Evolutionary conservation across 2,329 filamentous ascomycete genomes (phyloP).

Genomic region (Fonsecaea monophora): DNA sequence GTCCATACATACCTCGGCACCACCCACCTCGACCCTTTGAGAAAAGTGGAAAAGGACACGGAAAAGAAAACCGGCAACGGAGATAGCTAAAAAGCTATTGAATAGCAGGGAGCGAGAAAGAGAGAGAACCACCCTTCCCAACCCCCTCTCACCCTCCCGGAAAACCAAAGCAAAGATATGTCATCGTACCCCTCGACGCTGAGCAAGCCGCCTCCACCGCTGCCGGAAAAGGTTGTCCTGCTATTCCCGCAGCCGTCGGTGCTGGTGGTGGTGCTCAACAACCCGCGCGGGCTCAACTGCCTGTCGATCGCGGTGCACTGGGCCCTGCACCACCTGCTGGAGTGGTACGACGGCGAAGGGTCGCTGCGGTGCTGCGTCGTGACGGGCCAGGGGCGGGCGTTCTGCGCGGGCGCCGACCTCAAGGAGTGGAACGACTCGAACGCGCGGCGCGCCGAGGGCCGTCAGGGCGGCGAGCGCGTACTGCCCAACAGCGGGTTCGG

Average conservation of each 20-base stretch:
- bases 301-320: slow-evolving; percentile 49
- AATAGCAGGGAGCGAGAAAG: too few relatives aligned
- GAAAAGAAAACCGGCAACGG: too few relatives aligned
- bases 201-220: slow-evolving; percentile 43
- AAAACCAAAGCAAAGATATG: not conserved
- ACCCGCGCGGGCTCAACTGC: slow-evolving; percentile 53
- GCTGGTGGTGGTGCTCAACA: slow-evolving; percentile 56
- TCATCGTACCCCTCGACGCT: slow-evolving; percentile 36
- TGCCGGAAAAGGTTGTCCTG: slow-evolving; percentile 44
- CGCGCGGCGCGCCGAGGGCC: slow-evolving; percentile 20
- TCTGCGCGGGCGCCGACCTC: slow-evolving; percentile 55
- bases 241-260: slow-evolving; percentile 53
- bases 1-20: too few relatives aligned
- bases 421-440: slow-evolving; percentile 50
- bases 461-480: slow-evolving; percentile 19
- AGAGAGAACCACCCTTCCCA: too few relatives aligned
- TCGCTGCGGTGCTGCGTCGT: slow-evolving; percentile 50
- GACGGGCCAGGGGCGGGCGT: slow-evolving; percentile 52
- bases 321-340: slow-evolving; percentile 50
- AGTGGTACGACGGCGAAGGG: slow-evolving; percentile 55
- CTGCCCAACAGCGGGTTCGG: slow-evolving; percentile 48
- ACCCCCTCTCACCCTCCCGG: too few relatives aligned
- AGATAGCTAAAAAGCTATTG: too few relatives aligned
- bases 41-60: too few relatives aligned
- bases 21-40: too few relatives aligned